Evolutionary conservation across 106 monocot species (phyloP).

Genomic region (Dendrobium catenatum): DNA sequence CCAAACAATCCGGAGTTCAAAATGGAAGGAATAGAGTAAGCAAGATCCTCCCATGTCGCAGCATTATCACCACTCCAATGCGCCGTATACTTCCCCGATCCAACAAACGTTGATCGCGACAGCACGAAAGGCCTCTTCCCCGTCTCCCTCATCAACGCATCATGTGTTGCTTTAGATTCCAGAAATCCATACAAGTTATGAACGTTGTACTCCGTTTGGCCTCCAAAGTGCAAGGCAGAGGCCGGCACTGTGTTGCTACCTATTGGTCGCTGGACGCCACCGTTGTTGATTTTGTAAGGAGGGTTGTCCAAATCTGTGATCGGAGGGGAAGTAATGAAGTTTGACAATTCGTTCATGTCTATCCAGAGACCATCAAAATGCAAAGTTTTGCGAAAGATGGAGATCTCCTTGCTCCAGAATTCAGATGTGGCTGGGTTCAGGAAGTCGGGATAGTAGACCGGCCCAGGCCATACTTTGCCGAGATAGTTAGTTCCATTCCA

Average conservation of each 20-base stretch:
- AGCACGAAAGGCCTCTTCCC: conserved; percentile 71
- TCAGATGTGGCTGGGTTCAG: conserved; percentile 38
- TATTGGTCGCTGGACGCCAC: conserved; percentile 27
- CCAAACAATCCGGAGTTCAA: conserved; percentile 69
- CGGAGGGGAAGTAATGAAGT: conserved; percentile 42
- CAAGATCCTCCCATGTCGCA: conserved; percentile 57
- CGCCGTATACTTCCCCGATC: conserved; percentile 61
- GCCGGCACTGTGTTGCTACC: conserved; percentile 39
- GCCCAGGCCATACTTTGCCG: conserved; percentile 64
- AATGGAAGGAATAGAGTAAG: conserved; percentile 50
- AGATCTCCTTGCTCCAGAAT: conserved; percentile 58
- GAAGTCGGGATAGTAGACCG: conserved; percentile 69
- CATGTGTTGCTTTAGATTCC: conserved; percentile 46
- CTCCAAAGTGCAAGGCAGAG: conserved; percentile 50
- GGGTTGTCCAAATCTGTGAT: conserved; percentile 39
- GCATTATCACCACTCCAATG: conserved; percentile 71
- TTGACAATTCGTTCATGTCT: conserved; percentile 84
- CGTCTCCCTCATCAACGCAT: conserved; percentile 30
- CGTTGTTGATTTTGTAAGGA: conserved; percentile 58
- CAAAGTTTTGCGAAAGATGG: conserved; percentile 33
- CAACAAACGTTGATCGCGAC: conserved; percentile 53
- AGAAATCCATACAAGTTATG: conserved; percentile 62
- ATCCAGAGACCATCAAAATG: conserved; percentile 79
- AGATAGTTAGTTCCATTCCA: conserved; percentile 31
- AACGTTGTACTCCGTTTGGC: conserved; percentile 53